phyloP scores from a whole-genome alignment of 2,329 filamentous ascomycete genomes.

The Diaporthe citrichinensis region DNA sequence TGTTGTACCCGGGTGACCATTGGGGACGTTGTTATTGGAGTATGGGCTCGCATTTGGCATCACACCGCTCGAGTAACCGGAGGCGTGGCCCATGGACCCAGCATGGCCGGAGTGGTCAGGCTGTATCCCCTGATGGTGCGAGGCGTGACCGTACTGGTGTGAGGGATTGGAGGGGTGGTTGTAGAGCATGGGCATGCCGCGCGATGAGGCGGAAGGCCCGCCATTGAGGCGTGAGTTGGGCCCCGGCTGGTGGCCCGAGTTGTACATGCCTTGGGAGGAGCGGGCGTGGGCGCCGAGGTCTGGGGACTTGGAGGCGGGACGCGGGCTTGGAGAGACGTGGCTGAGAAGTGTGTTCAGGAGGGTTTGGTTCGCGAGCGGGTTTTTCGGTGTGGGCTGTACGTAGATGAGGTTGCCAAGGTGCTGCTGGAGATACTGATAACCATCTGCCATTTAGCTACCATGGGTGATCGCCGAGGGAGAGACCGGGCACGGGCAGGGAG shows the following conservation, averaged over 20 bases:
- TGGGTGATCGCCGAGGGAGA: slow-evolving; percentile 45
- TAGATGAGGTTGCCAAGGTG: slow-evolving; percentile 71
- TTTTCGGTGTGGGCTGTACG: slow-evolving; percentile 65
- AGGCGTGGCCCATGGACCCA: slow-evolving; percentile 72
- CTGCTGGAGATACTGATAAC: slow-evolving; percentile 75
- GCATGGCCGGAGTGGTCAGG: slow-evolving; percentile 69
- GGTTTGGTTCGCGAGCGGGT: slow-evolving; percentile 53
- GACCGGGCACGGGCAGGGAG: slow-evolving; percentile 15
- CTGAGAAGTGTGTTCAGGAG: slow-evolving; percentile 52
- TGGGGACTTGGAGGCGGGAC: slow-evolving; percentile 48
- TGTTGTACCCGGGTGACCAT: slow-evolving; percentile 66
- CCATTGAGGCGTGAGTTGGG: slow-evolving; percentile 85
- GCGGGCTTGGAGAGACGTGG: slow-evolving; percentile 50
- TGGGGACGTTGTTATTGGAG: slow-evolving; percentile 67
- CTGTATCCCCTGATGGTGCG: slow-evolving; percentile 73
- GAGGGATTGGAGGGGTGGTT: slow-evolving; percentile 75
- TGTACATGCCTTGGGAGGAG: slow-evolving; percentile 74
- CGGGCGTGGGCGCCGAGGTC: slow-evolving; percentile 50
- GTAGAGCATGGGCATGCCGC: slow-evolving; percentile 73
- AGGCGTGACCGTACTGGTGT: slow-evolving; percentile 74
- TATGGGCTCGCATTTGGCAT: slow-evolving; percentile 76
- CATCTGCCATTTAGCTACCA: slow-evolving; percentile 76
- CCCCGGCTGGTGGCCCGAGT: slow-evolving; percentile 78
- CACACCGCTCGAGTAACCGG: slow-evolving; percentile 73
- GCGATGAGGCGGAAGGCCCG: slow-evolving; percentile 68